Evolutionary conservation across 2,329 filamentous ascomycete species (phyloP), one percentile per base, ranked within the genome.

Genomic region (Sporothrix dimorphospora): DNA sequence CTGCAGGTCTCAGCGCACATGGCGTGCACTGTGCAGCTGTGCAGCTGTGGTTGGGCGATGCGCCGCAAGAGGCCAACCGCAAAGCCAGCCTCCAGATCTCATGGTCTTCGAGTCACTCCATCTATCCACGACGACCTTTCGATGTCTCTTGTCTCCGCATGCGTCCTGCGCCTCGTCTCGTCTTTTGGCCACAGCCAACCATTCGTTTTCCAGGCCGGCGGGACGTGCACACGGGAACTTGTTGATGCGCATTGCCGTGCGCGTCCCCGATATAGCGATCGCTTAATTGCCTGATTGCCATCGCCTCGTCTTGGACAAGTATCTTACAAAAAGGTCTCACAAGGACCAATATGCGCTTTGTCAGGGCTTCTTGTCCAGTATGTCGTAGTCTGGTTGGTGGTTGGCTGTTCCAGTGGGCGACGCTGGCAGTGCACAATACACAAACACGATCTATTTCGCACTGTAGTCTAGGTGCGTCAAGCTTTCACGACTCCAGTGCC

Each of bases 1-100:
- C 63, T 66, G 42, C 63, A 49, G 7, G 24, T 69, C n/a, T 55
- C 49, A 69, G 66, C 66, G 49, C 66, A 21, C 27, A 68, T 21
- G 19, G 47, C 30, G 49, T 69, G 49, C 66, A 69, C 66, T 69
- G 66, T 69, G 49, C 34, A 57, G 66, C 49, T 45, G 66, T n/a
- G 14, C 42, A 34, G 11, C 42, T 14, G 19, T 47, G 19, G 16
- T n/a, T 19, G 7, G 6, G 57, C 30, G 6, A 42, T 40, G 34
- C 53, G 38, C 38, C 30, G 16, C 40, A 68, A 68, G 65, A 68
- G 47, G 65, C 65, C 65, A 68, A 27, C 65, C 42, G 40, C 34
- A 19, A 1, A 4, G n/a, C n/a, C 38, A 30, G 40, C 0, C 14
- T 49, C 16, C 63, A 47, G 14, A 21, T 16, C 16, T 4, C 5